These are phyloP conservation scores for Trichophyton verrucosum DNA, from an alignment of 2,329 filamentous ascomycete species.

Conservation along the genomic window DNA sequence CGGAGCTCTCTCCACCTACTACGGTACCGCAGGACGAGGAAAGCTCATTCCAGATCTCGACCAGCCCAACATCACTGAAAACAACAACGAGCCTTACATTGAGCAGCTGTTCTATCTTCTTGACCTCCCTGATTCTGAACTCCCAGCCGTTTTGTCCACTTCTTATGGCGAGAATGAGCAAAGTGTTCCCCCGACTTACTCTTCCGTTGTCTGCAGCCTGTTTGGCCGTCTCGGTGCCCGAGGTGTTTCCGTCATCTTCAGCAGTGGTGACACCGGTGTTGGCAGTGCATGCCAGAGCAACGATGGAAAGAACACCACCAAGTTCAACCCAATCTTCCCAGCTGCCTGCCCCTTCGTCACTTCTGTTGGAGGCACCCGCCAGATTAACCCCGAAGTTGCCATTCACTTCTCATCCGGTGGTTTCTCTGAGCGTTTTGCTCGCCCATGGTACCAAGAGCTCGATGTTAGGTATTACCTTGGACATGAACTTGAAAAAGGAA, in stretches of 20 bases:
- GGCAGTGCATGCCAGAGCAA: constrained; percentile 45
- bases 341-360: constrained; percentile 52
- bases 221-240: constrained; percentile 53
- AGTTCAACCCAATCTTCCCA: constrained; percentile 44
- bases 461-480: constrained; percentile 35
- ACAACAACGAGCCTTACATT: constrained; percentile 55
- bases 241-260: constrained; percentile 54
- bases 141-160: constrained; percentile 54
- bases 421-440: constrained; percentile 39
- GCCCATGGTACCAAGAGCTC: constrained; percentile 36
- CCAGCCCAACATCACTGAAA: constrained; percentile 27
- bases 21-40: constrained; percentile 46
- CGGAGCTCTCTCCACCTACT: constrained; percentile 43
- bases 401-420: constrained; percentile 41
- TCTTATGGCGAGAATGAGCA: constrained; percentile 60
- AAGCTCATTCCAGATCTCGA: constrained; percentile 39
- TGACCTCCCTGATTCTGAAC: constrained; percentile 41
- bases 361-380: constrained; percentile 47
- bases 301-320: constrained; percentile 40
- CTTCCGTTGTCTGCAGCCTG: constrained; percentile 49
- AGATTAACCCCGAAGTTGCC: constrained; percentile 41
- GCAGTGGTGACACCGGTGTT: constrained; percentile 50
- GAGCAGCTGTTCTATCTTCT: constrained; percentile 51
- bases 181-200: constrained; percentile 47
- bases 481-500: constrained; percentile 25